Conservation (phyloP, 2,329 filamentous ascomycete genomes). For the Didymella pomorum region DNA sequence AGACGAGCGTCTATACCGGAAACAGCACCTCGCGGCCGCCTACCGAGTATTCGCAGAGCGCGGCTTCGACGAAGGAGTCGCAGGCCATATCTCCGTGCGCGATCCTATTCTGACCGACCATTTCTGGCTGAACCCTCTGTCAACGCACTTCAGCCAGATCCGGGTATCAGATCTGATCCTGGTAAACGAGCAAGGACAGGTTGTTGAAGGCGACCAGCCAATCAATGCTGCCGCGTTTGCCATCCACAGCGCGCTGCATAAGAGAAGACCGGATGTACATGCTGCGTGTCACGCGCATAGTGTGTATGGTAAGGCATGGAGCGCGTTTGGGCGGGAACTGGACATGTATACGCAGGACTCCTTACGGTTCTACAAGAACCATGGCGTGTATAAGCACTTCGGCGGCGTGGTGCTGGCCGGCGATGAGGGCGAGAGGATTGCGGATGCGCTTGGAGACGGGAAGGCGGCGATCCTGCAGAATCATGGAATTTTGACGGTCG, state of each 20-base stretch:
- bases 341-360: slow-evolving; percentile 60
- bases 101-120: slow-evolving; percentile 46
- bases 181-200: slow-evolving; percentile 53
- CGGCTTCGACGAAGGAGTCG: slow-evolving; percentile 54
- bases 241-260: slow-evolving; percentile 56
- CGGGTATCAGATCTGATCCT: slow-evolving; percentile 54
- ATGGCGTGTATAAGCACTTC: slow-evolving; percentile 53
- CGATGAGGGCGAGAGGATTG: slow-evolving; percentile 56
- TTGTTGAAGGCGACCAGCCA: slow-evolving; percentile 52
- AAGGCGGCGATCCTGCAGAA: slow-evolving; percentile 53
- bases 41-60: slow-evolving; percentile 51
- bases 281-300: slow-evolving; percentile 57
- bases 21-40: slow-evolving; percentile 57
- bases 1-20: slow-evolving; percentile 54
- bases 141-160: slow-evolving; percentile 56
- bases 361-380: slow-evolving; percentile 52
- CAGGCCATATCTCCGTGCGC: slow-evolving; percentile 57
- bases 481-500: slow-evolving; percentile 51
- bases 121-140: slow-evolving; percentile 55
- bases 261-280: slow-evolving; percentile 49
- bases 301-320: slow-evolving; percentile 58
- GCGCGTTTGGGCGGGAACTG: slow-evolving; percentile 55
- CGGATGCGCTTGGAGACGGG: slow-evolving; percentile 46
- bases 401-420: slow-evolving; percentile 54
- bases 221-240: slow-evolving; percentile 59